Conservation (phyloP, 208 protist species). For the Trypanosoma cruzi region DNA sequence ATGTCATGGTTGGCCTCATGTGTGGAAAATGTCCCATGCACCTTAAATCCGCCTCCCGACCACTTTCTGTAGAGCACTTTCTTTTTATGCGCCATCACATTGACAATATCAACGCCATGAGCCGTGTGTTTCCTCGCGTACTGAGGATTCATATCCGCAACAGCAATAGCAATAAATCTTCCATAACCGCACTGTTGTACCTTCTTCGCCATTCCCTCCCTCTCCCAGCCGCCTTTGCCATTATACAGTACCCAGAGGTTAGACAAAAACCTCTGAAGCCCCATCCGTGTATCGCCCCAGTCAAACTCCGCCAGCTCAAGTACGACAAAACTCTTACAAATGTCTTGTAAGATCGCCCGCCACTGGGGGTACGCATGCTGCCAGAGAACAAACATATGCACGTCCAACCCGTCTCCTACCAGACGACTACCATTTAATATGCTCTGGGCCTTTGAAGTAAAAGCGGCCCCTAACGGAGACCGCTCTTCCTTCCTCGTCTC, state of each 20-base stretch:
- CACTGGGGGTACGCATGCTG: slow-evolving; percentile 1
- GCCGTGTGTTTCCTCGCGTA: slow-evolving; percentile 17
- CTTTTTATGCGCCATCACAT: slow-evolving; percentile 17
- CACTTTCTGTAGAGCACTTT: slow-evolving; percentile 25
- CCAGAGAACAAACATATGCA: slow-evolving; percentile 40
- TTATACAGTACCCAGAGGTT: slow-evolving; percentile 34
- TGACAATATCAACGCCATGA: slow-evolving; percentile 32
- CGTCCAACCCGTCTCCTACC: slow-evolving; percentile 9
- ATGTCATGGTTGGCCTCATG: slow-evolving; percentile 33
- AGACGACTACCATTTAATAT: slow-evolving; percentile 5
- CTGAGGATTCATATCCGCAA: slow-evolving; percentile 16
- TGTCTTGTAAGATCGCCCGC: slow-evolving; percentile 19
- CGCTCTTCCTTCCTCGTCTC: background rate
- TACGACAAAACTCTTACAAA: slow-evolving; percentile 21
- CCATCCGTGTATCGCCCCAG: background rate
- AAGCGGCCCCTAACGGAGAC: background rate
- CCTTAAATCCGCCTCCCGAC: slow-evolving; percentile 30
- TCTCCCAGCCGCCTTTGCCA: slow-evolving; percentile 30
- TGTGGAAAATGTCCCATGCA: slow-evolving; percentile 29
- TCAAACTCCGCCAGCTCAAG: slow-evolving; percentile 15
- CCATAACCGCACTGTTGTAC: slow-evolving; percentile 27
- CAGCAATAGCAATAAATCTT: slow-evolving; percentile 21
- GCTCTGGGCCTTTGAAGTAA: background rate
- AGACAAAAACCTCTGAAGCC: background rate
- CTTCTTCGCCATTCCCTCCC: slow-evolving; percentile 23